These are phyloP conservation scores for Myxozyma vanderwaltii DNA, from an alignment of 805 yeast species.

Conservation along the genomic window DNA sequence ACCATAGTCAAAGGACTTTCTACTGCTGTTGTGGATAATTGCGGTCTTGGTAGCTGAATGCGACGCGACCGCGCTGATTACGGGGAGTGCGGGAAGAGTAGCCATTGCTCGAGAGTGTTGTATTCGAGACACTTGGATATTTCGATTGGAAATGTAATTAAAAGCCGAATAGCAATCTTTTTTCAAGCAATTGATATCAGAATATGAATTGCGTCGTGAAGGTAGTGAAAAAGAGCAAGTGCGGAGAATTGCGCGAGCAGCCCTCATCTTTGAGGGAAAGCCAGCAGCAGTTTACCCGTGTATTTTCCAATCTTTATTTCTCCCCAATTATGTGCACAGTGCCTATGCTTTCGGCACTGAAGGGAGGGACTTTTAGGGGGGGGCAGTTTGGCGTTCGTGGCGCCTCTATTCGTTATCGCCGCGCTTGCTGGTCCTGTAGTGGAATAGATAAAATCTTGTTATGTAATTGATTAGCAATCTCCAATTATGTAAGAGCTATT, in stretches of 20 bases:
- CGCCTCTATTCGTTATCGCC: slow-evolving; percentile 11
- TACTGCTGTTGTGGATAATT: slow-evolving; percentile 40
- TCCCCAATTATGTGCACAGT: background rate
- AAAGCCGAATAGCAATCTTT: background rate
- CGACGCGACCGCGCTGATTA: slow-evolving; percentile 24
- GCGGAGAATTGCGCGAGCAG: background rate
- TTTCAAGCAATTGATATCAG: background rate
- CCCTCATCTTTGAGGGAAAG: background rate
- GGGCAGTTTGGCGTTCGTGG: background rate
- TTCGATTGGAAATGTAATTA: background rate
- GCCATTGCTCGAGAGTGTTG: background rate
- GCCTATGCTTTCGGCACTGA: background rate
- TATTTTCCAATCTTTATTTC: too few relatives aligned
- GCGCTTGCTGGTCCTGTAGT: background rate
- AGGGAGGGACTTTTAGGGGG: background rate
- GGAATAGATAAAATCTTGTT: background rate
- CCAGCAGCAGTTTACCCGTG: too few relatives aligned
- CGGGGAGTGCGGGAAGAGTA: slow-evolving; percentile 27
- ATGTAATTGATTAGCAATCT: background rate
- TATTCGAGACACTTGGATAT: background rate
- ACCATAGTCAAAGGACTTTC: slow-evolving; percentile 40
- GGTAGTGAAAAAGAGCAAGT: background rate
- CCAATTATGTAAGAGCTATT: background rate
- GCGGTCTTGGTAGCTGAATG: slow-evolving; percentile 39
- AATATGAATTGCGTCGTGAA: background rate